A percentile compares a stretch with the other conserved stretches of the same genome.
Conservation (phyloP, 2,329 filamentous ascomycete species). For the Helotiales sp. region DNA sequence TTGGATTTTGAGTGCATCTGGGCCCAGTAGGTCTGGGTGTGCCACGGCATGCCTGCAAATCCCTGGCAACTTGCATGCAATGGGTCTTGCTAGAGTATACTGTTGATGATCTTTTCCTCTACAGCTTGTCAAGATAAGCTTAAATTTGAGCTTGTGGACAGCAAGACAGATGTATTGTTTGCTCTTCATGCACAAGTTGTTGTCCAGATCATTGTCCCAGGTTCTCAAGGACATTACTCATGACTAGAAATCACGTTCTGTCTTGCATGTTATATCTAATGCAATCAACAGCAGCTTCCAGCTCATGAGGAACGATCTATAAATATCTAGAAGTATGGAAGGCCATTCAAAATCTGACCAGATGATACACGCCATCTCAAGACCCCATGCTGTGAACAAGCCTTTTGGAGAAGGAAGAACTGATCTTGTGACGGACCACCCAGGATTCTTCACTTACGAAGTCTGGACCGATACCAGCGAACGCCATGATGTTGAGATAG, state of each 20-base stretch:
- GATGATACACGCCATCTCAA: conserved; percentile 17
- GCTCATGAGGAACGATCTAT: conserved; percentile 6
- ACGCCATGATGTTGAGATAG: conserved; percentile 1
- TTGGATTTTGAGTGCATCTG: conserved; percentile 8
- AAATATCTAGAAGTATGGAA: conserved; percentile 1
- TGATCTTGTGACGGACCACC: conserved; percentile 21
- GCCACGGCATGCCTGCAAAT: neutral
- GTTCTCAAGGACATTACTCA: too few relatives aligned
- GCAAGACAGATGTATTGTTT: neutral
- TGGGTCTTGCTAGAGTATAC: conserved; percentile 7
- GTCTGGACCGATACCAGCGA: conserved; percentile 11
- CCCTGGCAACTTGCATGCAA: neutral
- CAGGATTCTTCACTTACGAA: conserved; percentile 6
- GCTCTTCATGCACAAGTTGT: neutral
- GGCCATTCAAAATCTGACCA: neutral
- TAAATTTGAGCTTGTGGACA: conserved; percentile 3
- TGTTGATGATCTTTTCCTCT: conserved; percentile 2
- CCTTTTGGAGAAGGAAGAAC: conserved; percentile 7
- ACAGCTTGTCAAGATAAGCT: conserved; percentile 14
- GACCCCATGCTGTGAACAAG: conserved; percentile 10
- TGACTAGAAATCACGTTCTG: neutral
- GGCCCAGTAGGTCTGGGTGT: neutral
- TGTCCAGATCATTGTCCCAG: neutral
- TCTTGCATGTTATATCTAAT: neutral
- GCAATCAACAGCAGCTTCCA: neutral